A percentile compares a stretch with the other conserved stretches of the same genome.
Conservation (phyloP, 345 rosid species). For the Microthlaspi erraticum region DNA sequence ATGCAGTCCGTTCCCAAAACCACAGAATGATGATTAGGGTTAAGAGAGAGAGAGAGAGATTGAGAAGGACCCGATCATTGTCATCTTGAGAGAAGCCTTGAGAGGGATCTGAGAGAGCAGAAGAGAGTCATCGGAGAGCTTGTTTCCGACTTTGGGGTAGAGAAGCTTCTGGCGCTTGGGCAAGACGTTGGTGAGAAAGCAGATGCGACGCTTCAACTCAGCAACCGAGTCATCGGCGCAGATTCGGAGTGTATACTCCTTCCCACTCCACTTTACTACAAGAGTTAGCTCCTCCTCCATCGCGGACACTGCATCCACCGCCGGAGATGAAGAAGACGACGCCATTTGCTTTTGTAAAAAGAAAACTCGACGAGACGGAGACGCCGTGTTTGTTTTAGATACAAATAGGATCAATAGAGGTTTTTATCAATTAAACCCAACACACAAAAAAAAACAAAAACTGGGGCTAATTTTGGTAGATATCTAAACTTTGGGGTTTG, state of each 20-base stretch:
- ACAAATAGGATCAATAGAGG: background rate
- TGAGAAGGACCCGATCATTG: slow-evolving; percentile 78
- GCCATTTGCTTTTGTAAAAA: slow-evolving; percentile 12
- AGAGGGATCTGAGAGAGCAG: slow-evolving; percentile 78
- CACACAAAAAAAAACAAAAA: background rate
- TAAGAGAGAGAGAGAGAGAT: background rate
- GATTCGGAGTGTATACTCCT: slow-evolving; percentile 83
- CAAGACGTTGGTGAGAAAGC: slow-evolving; percentile 76
- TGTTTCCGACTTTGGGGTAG: slow-evolving; percentile 86
- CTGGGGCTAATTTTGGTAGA: background rate
- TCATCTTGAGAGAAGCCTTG: slow-evolving; percentile 91
- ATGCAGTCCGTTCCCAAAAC: background rate
- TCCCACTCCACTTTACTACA: slow-evolving; percentile 87
- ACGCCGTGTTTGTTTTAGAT: too few species aligned
- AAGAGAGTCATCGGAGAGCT: slow-evolving; percentile 75
- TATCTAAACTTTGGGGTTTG: background rate
- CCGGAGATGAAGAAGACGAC: slow-evolving; percentile 36
- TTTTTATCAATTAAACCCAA: background rate
- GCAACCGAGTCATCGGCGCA: slow-evolving; percentile 91
- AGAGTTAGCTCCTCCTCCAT: slow-evolving; percentile 84
- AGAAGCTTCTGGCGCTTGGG: slow-evolving; percentile 97
- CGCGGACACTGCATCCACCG: slow-evolving; percentile 38
- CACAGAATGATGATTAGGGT: slow-evolving; percentile 24
- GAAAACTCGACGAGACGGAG: background rate
- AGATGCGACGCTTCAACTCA: slow-evolving; percentile 90